phyloP scores from a whole-genome alignment of 176 grass and related monocot species.

The Juncus effusus region DNA sequence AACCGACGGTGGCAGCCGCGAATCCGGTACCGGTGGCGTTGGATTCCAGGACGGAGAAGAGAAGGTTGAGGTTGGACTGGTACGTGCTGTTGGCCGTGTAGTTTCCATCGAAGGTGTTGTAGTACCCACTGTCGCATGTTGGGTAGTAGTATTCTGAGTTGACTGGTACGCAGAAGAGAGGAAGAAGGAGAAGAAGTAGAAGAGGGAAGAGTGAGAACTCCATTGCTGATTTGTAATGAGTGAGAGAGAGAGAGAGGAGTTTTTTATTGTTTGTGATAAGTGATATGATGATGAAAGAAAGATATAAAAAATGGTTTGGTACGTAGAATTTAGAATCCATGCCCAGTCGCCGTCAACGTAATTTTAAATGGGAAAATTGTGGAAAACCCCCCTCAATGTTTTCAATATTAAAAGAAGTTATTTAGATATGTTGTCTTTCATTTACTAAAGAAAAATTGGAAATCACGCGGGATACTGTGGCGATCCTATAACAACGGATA shows the following conservation, averaged over 20 bases:
- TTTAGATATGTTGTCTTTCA: too few species aligned
- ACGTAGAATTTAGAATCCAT: too few species aligned
- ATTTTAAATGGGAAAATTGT: too few species aligned
- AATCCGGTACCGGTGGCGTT: conserved; percentile 8
- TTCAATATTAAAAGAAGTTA: too few species aligned
- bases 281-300: too few species aligned
- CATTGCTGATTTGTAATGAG: neutral
- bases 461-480: too few species aligned
- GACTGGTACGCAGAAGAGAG: neutral
- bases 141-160: neutral
- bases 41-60: neutral
- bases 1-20: conserved; percentile 27
- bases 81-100: neutral
- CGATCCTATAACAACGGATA: too few species aligned
- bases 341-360: too few species aligned
- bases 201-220: neutral
- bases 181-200: neutral
- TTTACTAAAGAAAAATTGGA: too few species aligned
- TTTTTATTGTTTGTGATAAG: too few species aligned
- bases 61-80: conserved; percentile 15
- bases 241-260: neutral
- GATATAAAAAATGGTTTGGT: too few species aligned
- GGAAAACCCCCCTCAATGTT: too few species aligned
- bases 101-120: neutral
- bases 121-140: neutral